Percentiles rank a stretch among this genome's conserved stretches.
Conservation (phyloP, 1,284 basidiomycete genomes). For the Microbotryum violaceum region DNA sequence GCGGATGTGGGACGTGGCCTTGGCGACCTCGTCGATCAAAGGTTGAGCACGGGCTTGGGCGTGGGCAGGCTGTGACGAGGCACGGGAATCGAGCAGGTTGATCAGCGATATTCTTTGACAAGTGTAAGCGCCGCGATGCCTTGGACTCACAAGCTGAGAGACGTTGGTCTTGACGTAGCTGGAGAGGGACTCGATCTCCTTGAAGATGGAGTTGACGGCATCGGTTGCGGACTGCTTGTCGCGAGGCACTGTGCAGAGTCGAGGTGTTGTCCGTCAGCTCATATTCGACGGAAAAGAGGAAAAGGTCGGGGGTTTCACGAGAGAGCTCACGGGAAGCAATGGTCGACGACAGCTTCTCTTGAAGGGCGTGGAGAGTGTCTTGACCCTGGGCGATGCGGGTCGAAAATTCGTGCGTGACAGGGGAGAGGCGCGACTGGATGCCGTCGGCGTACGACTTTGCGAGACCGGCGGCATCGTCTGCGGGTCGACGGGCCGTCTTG, state of each 20-base stretch:
- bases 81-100: background rate
- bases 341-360: constrained; percentile 18
- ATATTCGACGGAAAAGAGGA: background rate
- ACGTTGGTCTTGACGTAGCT: constrained; percentile 7
- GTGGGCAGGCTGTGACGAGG: constrained; percentile 14
- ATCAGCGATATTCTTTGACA: background rate
- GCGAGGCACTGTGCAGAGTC: constrained; percentile 14
- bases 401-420: constrained; percentile 15
- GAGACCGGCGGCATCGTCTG: constrained; percentile 18
- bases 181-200: constrained; percentile 19
- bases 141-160: constrained; percentile 21
- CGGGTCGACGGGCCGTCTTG: constrained; percentile 13
- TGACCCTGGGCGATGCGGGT: constrained; percentile 14
- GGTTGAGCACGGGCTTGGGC: constrained; percentile 22
- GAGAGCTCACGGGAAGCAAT: constrained; percentile 14
- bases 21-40: constrained; percentile 12
- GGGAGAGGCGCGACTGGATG: constrained; percentile 18
- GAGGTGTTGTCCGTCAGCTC: background rate
- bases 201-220: constrained; percentile 12
- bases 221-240: constrained; percentile 18
- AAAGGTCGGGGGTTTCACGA: background rate
- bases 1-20: constrained; percentile 15
- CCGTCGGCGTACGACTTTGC: constrained; percentile 17
- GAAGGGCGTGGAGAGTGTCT: constrained; percentile 17
- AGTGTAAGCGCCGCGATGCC: no score